Evolutionary conservation across 345 rosid species (phyloP).

Genomic region (Pistacia integerrima): DNA sequence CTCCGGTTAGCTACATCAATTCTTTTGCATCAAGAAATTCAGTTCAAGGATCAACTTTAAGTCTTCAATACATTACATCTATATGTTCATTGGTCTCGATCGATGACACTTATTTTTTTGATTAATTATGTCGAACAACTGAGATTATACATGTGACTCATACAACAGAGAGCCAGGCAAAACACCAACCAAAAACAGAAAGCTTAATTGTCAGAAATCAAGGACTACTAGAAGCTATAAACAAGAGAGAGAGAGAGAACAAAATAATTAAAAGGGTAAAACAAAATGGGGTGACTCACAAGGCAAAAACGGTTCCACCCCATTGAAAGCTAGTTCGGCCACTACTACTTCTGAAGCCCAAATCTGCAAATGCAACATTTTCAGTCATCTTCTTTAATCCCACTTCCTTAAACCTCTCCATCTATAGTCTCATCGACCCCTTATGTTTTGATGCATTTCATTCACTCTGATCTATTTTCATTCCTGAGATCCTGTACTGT

Average conservation of each 20-base stretch:
- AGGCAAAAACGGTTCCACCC: conserved; percentile 46
- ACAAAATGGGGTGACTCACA: conserved; percentile 31
- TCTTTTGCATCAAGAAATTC: not conserved
- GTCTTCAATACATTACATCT: no score
- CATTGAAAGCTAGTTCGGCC: conserved; percentile 35
- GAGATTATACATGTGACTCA: no score
- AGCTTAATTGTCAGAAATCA: not conserved
- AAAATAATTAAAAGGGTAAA: no score
- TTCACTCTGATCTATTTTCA: no score
- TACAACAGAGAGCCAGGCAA: not conserved
- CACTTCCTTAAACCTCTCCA: conserved; percentile 1
- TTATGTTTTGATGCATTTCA: not conserved
- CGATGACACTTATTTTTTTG: no score
- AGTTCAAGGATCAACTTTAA: not conserved
- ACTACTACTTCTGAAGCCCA: conserved; percentile 17
- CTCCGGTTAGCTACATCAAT: no score
- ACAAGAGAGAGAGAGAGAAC: no score
- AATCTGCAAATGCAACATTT: conserved; percentile 4
- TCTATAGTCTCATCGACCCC: not conserved
- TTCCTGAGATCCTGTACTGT: not conserved
- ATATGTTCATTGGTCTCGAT: no score
- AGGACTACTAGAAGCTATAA: no score
- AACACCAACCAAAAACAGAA: not conserved
- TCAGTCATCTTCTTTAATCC: conserved; percentile 12
- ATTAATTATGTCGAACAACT: no score